phyloP scores from a whole-genome alignment of 179 eudicot genomes.

The Beta lomatogona region DNA sequence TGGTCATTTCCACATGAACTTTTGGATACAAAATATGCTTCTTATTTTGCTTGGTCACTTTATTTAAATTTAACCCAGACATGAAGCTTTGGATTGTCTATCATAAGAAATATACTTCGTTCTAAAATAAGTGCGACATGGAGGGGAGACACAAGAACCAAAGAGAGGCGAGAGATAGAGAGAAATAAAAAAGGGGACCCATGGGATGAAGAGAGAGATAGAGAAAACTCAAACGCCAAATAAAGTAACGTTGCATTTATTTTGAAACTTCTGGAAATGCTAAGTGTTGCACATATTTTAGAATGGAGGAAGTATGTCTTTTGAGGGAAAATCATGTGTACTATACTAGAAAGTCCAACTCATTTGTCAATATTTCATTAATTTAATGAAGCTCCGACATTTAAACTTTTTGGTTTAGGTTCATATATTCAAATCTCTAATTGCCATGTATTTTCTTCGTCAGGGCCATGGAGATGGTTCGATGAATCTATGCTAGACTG shows the following conservation, averaged over 20 bases:
- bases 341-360: not conserved
- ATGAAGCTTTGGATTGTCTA: not conserved
- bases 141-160: too few relatives aligned
- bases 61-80: not conserved
- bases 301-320: too few relatives aligned
- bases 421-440: not conserved
- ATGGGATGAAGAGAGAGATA: too few relatives aligned
- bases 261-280: too few relatives aligned
- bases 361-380: not conserved
- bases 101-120: too few relatives aligned
- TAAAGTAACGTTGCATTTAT: too few relatives aligned
- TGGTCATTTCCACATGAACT: not conserved
- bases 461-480: slow-evolving; percentile 99
- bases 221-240: too few relatives aligned
- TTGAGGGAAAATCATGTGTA: too few relatives aligned
- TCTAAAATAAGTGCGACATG: too few relatives aligned
- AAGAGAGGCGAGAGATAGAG: too few relatives aligned
- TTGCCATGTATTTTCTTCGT: not conserved
- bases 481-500: slow-evolving; percentile 95
- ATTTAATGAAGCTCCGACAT: not conserved
- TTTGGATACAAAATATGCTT: not conserved
- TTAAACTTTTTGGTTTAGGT: not conserved
- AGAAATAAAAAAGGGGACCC: too few relatives aligned
- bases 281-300: too few relatives aligned
- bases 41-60: not conserved